Evolutionary conservation across 169 alveolate genomes (phyloP), one percentile per base, ranked within the genome.

Genomic region (Miamiensis avidus): DNA sequence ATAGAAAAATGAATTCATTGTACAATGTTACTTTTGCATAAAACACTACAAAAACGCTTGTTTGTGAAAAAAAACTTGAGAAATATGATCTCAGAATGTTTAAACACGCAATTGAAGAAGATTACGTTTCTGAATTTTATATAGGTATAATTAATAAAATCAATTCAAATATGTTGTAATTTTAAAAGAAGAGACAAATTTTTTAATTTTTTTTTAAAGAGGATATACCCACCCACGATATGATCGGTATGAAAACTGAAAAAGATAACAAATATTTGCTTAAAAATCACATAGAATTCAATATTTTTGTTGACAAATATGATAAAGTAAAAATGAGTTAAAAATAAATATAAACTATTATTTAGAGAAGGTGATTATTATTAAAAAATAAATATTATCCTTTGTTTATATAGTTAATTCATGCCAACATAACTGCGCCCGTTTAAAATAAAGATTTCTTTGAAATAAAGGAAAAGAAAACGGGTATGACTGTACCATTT

Each of bases 211-310:
- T 79, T 64, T n/a, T 49, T 0, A 72, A 29, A 0, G 76, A 79
- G 16, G 84, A 86, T 75, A 31, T 65, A 30, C 49, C 49, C 27
- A 75, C 78, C 25, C 73, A 81, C 6, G 81, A 81, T 86, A 64
- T 28, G 1, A 29, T 77, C 0, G 90, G 84, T 34, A 20, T 29
- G n/a, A 73, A 64, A 28, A 32, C 31, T 1, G 34, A 74, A 6
- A n/a, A n/a, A n/a, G 64, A 33, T 0, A 0, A 34, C 11, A 15
- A 73, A 25, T 86, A 81, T 86, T 86, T 81, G 31, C 29, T 86
- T 25, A 86, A 86, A 69, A 86, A 79, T 75, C 81, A 76, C 72
- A 79, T 86, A 25, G 69, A 75, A 27, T 86, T 86, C 34, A 86
- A 86, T 69, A 29, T 86, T 27, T 85, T 73, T 78, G 29, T 77